Evolutionary conservation across 345 rosid genomes (phyloP).

Genomic region (Ricinus communis): DNA sequence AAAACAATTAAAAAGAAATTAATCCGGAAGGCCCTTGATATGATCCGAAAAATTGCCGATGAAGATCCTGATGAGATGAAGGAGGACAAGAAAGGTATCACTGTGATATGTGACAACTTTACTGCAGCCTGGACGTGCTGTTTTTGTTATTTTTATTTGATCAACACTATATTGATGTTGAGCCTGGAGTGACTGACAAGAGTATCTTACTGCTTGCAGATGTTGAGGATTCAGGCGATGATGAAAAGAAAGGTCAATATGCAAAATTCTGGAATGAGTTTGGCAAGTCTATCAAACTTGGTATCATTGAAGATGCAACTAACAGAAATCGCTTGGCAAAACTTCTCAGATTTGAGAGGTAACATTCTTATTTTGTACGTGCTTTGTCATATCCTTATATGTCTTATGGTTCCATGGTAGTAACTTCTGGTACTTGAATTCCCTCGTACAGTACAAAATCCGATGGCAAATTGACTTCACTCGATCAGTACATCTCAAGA

Average conservation of each 20-base stretch:
- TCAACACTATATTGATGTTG: conserved; percentile 6
- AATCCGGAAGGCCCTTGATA: conserved; percentile 91
- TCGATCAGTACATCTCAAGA: conserved; percentile 94
- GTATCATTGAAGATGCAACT: conserved; percentile 90
- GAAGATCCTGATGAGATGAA: conserved; percentile 85
- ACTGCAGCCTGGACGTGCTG: not conserved
- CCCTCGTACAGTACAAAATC: conserved; percentile 70
- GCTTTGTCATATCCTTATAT: not conserved
- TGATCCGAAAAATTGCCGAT: conserved; percentile 84
- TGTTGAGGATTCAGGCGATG: conserved; percentile 59
- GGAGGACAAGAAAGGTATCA: conserved; percentile 74
- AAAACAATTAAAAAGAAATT: conserved; percentile 98
- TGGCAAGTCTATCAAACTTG: conserved; percentile 95
- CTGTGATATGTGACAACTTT: not conserved
- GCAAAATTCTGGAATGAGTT: conserved; percentile 94
- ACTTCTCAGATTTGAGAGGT: conserved; percentile 93
- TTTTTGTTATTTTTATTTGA: too few species aligned
- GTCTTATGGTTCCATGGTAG: not conserved
- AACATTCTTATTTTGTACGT: conserved; percentile 1
- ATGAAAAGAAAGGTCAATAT: conserved; percentile 91
- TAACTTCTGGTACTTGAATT: not conserved
- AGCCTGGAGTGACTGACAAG: not conserved
- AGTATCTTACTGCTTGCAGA: conserved; percentile 34
- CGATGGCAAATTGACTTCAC: conserved; percentile 87
- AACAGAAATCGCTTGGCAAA: conserved; percentile 94